phyloP scores from a whole-genome alignment of 208 protist genomes.

The Crithidia acanthocephali region DNA sequence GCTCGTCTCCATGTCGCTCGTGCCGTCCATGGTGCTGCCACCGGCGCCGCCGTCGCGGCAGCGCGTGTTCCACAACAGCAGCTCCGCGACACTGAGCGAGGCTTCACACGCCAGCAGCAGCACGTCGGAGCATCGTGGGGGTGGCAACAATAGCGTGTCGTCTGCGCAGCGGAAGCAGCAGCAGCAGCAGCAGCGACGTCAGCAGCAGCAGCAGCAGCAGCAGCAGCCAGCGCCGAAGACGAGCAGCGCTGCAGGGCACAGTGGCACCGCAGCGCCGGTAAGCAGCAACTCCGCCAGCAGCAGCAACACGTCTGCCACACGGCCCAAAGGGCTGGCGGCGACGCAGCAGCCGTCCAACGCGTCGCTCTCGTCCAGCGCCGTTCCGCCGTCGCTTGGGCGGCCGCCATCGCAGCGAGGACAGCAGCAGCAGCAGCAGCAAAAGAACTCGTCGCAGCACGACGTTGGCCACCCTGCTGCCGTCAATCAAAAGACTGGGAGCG shows the following conservation, averaged over 20 bases:
- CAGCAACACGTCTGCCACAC: neutral
- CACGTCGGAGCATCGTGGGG: conserved; percentile 1
- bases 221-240: too few relatives aligned
- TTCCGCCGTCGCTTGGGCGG: neutral
- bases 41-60: conserved; percentile 16
- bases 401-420: neutral
- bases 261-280: neutral
- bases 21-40: conserved; percentile 16
- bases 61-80: neutral
- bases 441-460: neutral
- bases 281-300: neutral
- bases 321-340: neutral
- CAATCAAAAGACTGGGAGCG: neutral
- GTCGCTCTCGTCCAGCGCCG: neutral
- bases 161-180: neutral
- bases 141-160: neutral
- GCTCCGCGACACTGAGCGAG: conserved; percentile 2
- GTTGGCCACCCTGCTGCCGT: too few relatives aligned
- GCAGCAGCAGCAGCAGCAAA: neutral
- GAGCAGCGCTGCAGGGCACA: too few relatives aligned
- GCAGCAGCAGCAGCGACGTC: neutral
- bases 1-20: conserved; percentile 11
- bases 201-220: neutral
- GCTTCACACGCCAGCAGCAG: conserved; percentile 8
- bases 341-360: neutral